A percentile compares a stretch with the other conserved stretches of the same genome.
These are phyloP conservation scores for Fusarium avenaceum DNA, from an alignment of 2,329 filamentous ascomycete species.

Conservation along the genomic window DNA sequence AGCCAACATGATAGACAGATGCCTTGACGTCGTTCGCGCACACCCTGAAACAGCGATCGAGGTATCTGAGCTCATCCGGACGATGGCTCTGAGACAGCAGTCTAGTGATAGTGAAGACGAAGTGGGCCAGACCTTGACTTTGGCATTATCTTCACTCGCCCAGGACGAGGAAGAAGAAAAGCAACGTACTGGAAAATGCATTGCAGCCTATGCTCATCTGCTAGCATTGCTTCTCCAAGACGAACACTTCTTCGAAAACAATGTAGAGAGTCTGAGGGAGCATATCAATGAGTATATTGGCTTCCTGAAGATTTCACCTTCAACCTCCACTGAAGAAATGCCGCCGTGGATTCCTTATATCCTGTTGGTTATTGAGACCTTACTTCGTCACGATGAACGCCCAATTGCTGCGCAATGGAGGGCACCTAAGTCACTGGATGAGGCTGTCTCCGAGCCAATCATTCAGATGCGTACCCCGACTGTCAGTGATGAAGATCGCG, in stretches of 20 bases:
- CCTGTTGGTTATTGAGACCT: conserved; percentile 87
- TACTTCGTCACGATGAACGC: conserved; percentile 90
- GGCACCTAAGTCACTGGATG: conserved; percentile 63
- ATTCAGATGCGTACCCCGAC: conserved; percentile 72
- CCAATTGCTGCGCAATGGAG: conserved; percentile 82
- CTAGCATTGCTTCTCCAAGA: conserved; percentile 90
- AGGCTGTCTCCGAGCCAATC: conserved; percentile 66
- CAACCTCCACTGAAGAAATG: conserved; percentile 79
- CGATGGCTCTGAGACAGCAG: conserved; percentile 73
- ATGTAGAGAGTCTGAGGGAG: conserved; percentile 79
- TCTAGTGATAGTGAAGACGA: conserved; percentile 72
- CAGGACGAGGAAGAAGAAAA: conserved; percentile 72
- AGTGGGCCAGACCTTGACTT: conserved; percentile 84
- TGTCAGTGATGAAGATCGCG: conserved; percentile 72
- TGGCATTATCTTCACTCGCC: conserved; percentile 81
- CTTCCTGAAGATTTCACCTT: conserved; percentile 80
- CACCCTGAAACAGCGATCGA: conserved; percentile 93
- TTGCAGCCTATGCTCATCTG: conserved; percentile 93
- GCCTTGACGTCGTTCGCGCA: conserved; percentile 87
- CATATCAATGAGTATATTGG: conserved; percentile 81
- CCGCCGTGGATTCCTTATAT: conserved; percentile 94
- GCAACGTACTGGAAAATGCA: conserved; percentile 72
- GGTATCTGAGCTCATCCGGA: conserved; percentile 85
- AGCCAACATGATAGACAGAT: conserved; percentile 86
- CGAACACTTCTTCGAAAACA: conserved; percentile 81